phyloP scores from a whole-genome alignment of 176 grass and related monocot genomes.

The Carex kokanica region DNA sequence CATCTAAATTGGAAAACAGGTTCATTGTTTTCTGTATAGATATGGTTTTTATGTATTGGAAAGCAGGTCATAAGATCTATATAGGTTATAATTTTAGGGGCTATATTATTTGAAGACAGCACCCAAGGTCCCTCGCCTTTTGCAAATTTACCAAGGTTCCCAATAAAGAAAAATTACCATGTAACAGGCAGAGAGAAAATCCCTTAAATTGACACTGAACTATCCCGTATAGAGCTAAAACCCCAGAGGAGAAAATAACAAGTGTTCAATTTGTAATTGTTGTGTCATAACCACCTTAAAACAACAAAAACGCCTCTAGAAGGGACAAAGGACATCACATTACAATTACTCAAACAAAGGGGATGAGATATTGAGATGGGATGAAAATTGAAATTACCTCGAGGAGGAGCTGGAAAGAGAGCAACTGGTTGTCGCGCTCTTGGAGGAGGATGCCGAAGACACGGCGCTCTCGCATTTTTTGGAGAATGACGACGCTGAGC shows the following conservation, averaged over 20 bases:
- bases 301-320: conserved; percentile 3
- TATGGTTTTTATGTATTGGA: not conserved
- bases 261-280: not conserved
- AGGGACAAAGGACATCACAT: not conserved
- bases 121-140: not conserved
- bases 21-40: not conserved
- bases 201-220: conserved; percentile 1
- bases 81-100: not conserved
- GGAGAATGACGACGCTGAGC: conserved; percentile 50
- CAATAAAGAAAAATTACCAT: not conserved
- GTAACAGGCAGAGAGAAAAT: not conserved
- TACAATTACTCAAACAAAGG: not conserved
- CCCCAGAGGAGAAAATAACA: not conserved
- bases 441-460: conserved; percentile 41
- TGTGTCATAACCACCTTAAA: not conserved
- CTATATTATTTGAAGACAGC: not conserved
- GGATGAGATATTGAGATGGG: not conserved
- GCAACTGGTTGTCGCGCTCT: conserved; percentile 55
- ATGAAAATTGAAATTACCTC: conserved; percentile 45
- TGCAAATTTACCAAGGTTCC: too few relatives aligned
- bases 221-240: not conserved
- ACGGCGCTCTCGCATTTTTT: conserved; percentile 70
- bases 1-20: conserved; percentile 8
- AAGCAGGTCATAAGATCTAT: conserved; percentile 4
- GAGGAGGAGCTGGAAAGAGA: conserved; percentile 50